Evolutionary conservation across 1,284 basidiomycete genomes (phyloP).

Genomic region (Malassezia vespertilionis): DNA sequence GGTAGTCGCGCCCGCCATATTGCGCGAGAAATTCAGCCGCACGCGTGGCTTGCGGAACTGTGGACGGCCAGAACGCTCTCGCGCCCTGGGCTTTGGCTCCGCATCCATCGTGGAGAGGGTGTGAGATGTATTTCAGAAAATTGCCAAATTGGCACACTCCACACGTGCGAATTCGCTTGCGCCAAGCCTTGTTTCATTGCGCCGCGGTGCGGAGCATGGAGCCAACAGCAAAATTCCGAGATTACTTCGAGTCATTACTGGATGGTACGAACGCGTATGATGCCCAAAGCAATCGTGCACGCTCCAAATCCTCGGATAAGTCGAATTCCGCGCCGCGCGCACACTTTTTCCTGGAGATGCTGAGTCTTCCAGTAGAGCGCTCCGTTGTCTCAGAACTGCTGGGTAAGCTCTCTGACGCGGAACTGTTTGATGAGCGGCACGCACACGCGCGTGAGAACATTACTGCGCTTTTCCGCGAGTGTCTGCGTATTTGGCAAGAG

Average conservation of each 20-base stretch:
- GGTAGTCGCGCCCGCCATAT: constrained; percentile 10
- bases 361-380: constrained; percentile 34
- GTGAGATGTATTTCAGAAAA: too few relatives aligned
- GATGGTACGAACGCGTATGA: constrained; percentile 22
- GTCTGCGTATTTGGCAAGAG: constrained; percentile 28
- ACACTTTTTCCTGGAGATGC: constrained; percentile 34
- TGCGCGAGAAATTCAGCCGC: constrained; percentile 16
- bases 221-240: constrained; percentile 32
- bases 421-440: constrained; percentile 29
- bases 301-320: constrained; percentile 28
- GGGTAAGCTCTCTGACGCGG: constrained; percentile 19
- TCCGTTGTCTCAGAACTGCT: constrained; percentile 24
- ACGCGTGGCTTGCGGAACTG: constrained; percentile 16
- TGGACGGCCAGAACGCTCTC: too few relatives aligned
- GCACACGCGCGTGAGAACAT: constrained; percentile 33
- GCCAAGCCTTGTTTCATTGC: not conserved
- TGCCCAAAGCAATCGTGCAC: constrained; percentile 2
- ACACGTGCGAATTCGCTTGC: not conserved
- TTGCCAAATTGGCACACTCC: not conserved
- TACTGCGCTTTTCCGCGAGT: constrained; percentile 35
- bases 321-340: constrained; percentile 32
- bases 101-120: not conserved
- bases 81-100: not conserved
- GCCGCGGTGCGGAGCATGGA: too few relatives aligned
- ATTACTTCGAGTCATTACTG: constrained; percentile 26